Conservation (phyloP, 2,329 filamentous ascomycete species). For the Botrytis byssoidea region DNA sequence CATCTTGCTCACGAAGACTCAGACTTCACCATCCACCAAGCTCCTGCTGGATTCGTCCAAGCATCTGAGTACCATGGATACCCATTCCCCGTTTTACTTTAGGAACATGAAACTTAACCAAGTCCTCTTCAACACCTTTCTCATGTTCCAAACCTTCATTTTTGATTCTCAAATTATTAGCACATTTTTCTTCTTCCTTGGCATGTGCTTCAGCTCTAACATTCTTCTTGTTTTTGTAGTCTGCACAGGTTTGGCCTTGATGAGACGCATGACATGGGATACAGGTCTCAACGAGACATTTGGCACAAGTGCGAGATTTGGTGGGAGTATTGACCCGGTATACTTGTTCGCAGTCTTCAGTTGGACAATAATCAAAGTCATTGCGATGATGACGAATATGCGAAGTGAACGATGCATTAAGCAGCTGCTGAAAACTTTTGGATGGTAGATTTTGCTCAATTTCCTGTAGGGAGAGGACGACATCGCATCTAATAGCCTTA, state of each 20-base stretch:
- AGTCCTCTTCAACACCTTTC: not conserved
- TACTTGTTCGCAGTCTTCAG: constrained; percentile 19
- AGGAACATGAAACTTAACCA: not conserved
- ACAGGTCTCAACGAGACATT: constrained; percentile 25
- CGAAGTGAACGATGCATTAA: constrained; percentile 20
- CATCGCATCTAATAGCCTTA: constrained; percentile 15
- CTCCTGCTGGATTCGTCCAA: not conserved
- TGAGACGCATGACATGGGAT: constrained; percentile 25
- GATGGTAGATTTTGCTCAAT: constrained; percentile 20
- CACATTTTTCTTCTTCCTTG: constrained; percentile 7
- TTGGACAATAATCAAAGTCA: constrained; percentile 18
- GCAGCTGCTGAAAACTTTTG: constrained; percentile 22
- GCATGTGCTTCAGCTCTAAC: constrained; percentile 13
- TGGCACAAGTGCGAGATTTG: constrained; percentile 20
- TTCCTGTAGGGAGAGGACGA: constrained; percentile 22
- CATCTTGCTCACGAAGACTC: not conserved
- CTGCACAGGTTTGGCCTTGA: constrained; percentile 25
- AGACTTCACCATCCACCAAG: not conserved
- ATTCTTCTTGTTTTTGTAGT: constrained; percentile 24
- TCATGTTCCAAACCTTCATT: not conserved
- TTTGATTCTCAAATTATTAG: constrained; percentile 36
- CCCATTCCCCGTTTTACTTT: not conserved
- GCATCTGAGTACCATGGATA: not conserved
- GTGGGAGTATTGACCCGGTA: constrained; percentile 8
- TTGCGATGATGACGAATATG: constrained; percentile 23